Base-by-base conservation (phyloP, 2,329 filamentous ascomycete genomes). In the Sclerotinia subarctica region DNA sequence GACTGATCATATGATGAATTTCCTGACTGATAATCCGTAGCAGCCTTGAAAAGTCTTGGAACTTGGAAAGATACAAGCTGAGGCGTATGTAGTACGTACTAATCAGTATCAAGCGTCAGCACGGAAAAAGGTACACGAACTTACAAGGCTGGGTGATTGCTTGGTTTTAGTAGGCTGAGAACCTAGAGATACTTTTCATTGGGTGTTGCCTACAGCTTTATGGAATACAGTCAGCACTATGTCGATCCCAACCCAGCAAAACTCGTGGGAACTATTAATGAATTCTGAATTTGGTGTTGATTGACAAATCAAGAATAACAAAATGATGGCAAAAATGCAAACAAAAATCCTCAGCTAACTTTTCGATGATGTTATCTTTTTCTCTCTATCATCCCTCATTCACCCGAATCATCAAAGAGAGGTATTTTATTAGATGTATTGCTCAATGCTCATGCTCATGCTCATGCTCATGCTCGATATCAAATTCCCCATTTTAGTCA, bases 151-250 rank as follows among this genome's bases (percentile, higher is more conserved):
- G 44, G 44, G 44, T 49, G 24, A 49, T 49, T 47, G 57, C 58
- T 62, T 62, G 44, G 58, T 47, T 15, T 47, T 32, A 10, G 58
- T 62, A 51, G 59, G 59, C 59, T 62, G 59, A 62, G 46, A 24
- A 51, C 44, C 46, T 49, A 29, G 58, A 19, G 44, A 17, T 42
- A 10, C 13, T 35, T 35, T 60, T 35, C 17, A 49, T 60, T 35
- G 58, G 38, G 21, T 17, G 44, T 49, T 46, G 51, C 49, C 52
- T 65, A 17, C n/a, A 17, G 11, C 49, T 51, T 46, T 46, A 29
- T 59, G 32, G 10, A 60, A 53, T 60, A 67, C 65, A 67, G 65
- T 67, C 32, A 67, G 65, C 65, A 54, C 57, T 67, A 67, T 62
- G 17, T 49, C 56, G n/a, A 42, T 53, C 47, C 46, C 38, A 49